Percentiles rank a stretch among this genome's conserved stretches.
phyloP scores from a whole-genome alignment of 768 basidiomycete species.

The Suillus brevipes region DNA sequence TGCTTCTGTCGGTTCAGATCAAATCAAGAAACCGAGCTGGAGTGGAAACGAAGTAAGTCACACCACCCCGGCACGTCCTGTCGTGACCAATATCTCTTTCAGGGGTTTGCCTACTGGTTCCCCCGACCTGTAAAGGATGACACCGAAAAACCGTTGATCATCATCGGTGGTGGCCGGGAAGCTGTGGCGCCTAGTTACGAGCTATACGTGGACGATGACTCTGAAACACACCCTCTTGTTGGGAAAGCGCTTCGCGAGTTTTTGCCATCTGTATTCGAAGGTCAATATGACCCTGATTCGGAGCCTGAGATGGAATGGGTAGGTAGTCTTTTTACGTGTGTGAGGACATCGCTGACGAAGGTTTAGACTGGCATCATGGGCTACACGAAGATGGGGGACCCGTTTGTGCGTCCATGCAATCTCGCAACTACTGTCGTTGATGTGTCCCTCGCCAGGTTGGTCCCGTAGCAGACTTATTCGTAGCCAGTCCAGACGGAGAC shows the following conservation, averaged over 20 bases:
- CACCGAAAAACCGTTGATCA: slow-evolving; percentile 53
- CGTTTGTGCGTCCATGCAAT: slow-evolving; percentile 54
- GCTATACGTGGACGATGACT: slow-evolving; percentile 58
- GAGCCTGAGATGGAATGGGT: slow-evolving; percentile 82
- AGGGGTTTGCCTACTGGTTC: slow-evolving; percentile 79
- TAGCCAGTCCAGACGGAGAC: background rate
- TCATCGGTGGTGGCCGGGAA: slow-evolving; percentile 72
- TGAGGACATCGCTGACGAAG: background rate
- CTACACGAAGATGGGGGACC: slow-evolving; percentile 58
- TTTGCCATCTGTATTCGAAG: slow-evolving; percentile 58
- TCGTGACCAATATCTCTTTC: background rate
- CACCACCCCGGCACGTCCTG: background rate
- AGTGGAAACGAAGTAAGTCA: slow-evolving; percentile 36
- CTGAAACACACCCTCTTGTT: slow-evolving; percentile 46
- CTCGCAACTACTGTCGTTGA: background rate
- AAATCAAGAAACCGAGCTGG: slow-evolving; percentile 49
- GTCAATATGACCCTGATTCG: slow-evolving; percentile 40
- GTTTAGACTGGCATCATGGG: slow-evolving; percentile 83
- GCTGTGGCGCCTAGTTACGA: slow-evolving; percentile 44
- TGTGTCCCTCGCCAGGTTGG: slow-evolving; percentile 6
- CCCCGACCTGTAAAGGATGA: slow-evolving; percentile 50
- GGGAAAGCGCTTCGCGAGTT: slow-evolving; percentile 55
- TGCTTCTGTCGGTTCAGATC: slow-evolving; percentile 38
- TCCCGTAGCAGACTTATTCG: background rate
- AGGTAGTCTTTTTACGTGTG: slow-evolving; percentile 18